These are phyloP conservation scores for Astrothelium macrocarpum DNA, from an alignment of 495 filamentous ascomycete species.

Conservation along the genomic window DNA sequence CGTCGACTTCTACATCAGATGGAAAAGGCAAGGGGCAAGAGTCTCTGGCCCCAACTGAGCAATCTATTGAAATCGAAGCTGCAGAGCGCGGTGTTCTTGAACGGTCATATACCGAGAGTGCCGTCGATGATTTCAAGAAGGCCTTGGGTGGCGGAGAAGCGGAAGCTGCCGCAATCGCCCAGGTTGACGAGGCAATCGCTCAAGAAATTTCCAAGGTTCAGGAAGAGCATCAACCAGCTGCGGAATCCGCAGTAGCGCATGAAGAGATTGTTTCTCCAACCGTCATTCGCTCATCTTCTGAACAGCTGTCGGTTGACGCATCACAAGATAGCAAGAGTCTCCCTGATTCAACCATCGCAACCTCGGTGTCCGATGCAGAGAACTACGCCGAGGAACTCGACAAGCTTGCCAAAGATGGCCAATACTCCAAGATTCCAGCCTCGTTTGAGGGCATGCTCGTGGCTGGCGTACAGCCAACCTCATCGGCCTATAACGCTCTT, in stretches of 20 bases:
- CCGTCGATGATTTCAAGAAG: conserved; percentile 51
- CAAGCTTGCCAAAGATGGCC: conserved; percentile 53
- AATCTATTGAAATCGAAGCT: conserved; percentile 43
- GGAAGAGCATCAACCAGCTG: conserved; percentile 8
- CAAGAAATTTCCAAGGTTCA: conserved; percentile 43
- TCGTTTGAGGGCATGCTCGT: conserved; percentile 79
- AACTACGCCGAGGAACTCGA: conserved; percentile 65
- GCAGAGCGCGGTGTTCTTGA: conserved; percentile 37
- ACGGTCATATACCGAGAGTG: conserved; percentile 41
- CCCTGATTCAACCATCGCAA: conserved; percentile 11
- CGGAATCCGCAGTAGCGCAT: conserved; percentile 9
- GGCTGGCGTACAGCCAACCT: conserved; percentile 61
- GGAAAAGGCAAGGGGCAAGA: conserved; percentile 35
- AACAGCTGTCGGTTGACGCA: conserved; percentile 29
- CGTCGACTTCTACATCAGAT: conserved; percentile 41
- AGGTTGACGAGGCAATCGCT: conserved; percentile 56
- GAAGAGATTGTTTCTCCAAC: conserved; percentile 6
- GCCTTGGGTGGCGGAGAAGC: conserved; percentile 39
- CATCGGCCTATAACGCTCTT: conserved; percentile 81
- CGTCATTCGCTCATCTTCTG: not conserved
- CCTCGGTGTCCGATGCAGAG: conserved; percentile 47
- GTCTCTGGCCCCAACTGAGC: conserved; percentile 29
- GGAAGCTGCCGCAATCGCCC: conserved; percentile 45
- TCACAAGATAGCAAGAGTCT: not conserved
- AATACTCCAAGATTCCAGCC: conserved; percentile 76